phyloP scores from a whole-genome alignment of 306 rosid species.

The Acacia confusa region DNA sequence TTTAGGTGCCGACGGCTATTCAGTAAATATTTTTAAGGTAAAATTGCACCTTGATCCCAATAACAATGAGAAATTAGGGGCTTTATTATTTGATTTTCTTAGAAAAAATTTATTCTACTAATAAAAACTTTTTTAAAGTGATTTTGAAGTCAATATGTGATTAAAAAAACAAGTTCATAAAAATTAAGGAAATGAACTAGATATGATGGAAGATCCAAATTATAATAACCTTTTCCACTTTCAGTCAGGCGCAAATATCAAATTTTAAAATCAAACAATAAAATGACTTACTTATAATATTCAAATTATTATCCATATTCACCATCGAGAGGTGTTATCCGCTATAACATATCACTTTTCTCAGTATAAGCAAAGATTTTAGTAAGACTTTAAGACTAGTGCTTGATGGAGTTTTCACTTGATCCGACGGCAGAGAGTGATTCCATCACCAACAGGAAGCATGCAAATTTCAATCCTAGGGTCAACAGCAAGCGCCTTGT shows the following conservation, averaged over 20 bases:
- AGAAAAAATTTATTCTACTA: background rate
- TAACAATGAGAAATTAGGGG: background rate
- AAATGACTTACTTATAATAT: background rate
- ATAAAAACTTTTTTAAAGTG: background rate
- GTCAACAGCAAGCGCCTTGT: slow-evolving; percentile 78
- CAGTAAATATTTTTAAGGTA: too few relatives aligned
- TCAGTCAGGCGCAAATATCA: background rate
- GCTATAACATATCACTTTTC: too few relatives aligned
- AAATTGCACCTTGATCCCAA: too few relatives aligned
- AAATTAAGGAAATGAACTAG: background rate
- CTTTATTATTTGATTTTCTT: background rate
- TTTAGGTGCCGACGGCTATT: too few relatives aligned
- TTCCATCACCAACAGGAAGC: slow-evolving; percentile 91
- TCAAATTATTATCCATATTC: background rate
- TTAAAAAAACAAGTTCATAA: background rate
- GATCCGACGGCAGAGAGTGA: slow-evolving; percentile 88
- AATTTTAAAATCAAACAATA: background rate
- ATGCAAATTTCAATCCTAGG: slow-evolving; percentile 90
- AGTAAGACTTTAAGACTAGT: background rate
- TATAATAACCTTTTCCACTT: background rate
- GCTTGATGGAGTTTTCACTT: slow-evolving; percentile 9
- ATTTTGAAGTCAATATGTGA: background rate
- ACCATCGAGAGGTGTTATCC: background rate
- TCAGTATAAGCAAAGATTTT: background rate
- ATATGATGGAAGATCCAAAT: background rate